Evolutionary conservation across 805 yeast species (phyloP).

Genomic region (Wickerhamiella musiphila): DNA sequence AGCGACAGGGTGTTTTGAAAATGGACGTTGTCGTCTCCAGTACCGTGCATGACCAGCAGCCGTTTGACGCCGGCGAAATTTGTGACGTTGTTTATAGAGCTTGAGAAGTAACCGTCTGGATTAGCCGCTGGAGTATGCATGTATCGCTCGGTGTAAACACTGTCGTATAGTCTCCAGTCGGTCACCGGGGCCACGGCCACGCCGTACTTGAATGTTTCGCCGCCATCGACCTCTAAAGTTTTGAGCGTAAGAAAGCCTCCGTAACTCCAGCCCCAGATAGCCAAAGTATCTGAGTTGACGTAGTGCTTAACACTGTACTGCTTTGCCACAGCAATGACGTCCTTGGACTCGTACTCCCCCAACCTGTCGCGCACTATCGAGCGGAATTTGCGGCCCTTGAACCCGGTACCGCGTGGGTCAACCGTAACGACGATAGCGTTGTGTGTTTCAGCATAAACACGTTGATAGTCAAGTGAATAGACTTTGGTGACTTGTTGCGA

Average conservation of each 20-base stretch:
- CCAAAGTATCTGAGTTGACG: conserved; percentile 50
- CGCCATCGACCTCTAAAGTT: conserved; percentile 66
- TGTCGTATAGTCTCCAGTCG: conserved; percentile 81
- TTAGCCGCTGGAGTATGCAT: conserved; percentile 71
- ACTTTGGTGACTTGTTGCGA: conserved; percentile 61
- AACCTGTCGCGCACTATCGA: conserved; percentile 63
- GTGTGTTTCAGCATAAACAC: conserved; percentile 58
- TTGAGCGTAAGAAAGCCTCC: conserved; percentile 91
- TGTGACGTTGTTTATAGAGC: conserved; percentile 40
- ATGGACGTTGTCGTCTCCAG: conserved; percentile 96
- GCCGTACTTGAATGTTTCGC: conserved; percentile 65
- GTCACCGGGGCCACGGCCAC: conserved; percentile 97
- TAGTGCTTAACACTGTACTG: conserved; percentile 44
- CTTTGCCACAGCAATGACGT: conserved; percentile 75
- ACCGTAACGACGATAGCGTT: conserved; percentile 82
- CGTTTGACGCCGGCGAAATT: conserved; percentile 41
- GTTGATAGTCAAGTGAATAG: conserved; percentile 49
- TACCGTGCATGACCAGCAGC: conserved; percentile 83
- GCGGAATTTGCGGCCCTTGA: conserved; percentile 62
- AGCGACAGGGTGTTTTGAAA: conserved; percentile 73
- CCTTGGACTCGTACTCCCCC: conserved; percentile 68
- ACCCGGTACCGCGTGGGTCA: conserved; percentile 96
- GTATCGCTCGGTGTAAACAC: conserved; percentile 87
- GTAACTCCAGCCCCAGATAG: conserved; percentile 97
- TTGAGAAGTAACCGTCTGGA: conserved; percentile 36